Evolutionary conservation across 192 early-diverging fungal genomes (phyloP).

Genomic region (Coemansia sp.): DNA sequence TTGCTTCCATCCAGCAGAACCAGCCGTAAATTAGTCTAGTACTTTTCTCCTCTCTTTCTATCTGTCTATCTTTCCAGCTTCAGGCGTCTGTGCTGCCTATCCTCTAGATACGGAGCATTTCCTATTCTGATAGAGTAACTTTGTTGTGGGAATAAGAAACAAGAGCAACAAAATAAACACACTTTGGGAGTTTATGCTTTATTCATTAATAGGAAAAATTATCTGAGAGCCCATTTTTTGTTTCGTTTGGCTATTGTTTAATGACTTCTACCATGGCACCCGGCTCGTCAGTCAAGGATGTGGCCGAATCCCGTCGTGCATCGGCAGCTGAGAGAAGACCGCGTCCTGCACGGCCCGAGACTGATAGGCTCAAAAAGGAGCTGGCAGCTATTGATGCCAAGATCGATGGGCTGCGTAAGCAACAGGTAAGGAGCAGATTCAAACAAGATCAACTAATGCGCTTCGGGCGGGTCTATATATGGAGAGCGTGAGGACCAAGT

Average conservation of each 20-base stretch:
- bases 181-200: background rate
- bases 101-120: no score
- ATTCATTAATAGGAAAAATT: background rate
- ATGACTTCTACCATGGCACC: conserved; percentile 29
- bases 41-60: no score
- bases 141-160: no score
- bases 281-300: conserved; percentile 22
- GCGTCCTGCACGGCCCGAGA: conserved; percentile 55
- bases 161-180: no score
- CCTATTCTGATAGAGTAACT: no score
- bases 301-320: conserved; percentile 13
- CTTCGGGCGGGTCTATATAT: no score
- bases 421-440: conserved; percentile 42
- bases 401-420: conserved; percentile 59
- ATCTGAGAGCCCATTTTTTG: background rate
- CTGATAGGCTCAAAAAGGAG: conserved; percentile 53
- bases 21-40: no score
- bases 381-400: conserved; percentile 58
- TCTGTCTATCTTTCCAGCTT: no score
- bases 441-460: no score
- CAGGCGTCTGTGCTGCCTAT: no score
- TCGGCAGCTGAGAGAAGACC: conserved; percentile 15
- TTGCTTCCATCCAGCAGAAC: background rate
- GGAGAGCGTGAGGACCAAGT: no score
- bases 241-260: background rate